A percentile compares a stretch with the other conserved stretches of the same genome.
Evolutionary conservation across 1,284 basidiomycete species (phyloP).

Genomic region (Peniophora sp.): DNA sequence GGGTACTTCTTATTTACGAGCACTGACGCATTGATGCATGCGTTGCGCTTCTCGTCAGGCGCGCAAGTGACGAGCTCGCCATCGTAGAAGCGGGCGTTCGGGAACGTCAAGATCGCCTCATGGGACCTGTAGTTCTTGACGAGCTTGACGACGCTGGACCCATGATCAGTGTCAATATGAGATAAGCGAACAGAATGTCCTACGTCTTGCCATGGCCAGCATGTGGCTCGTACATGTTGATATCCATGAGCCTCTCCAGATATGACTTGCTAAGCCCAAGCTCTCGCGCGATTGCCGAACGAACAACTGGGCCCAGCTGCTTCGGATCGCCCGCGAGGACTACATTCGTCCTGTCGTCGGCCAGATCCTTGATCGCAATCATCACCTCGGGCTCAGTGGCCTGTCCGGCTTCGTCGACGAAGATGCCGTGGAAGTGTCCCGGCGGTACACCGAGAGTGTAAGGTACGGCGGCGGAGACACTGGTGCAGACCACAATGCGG

Average conservation of each 20-base stretch:
- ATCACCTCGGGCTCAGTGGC: constrained; percentile 52
- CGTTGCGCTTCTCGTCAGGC: constrained; percentile 18
- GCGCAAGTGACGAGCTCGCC: constrained; percentile 42
- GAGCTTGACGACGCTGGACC: constrained; percentile 46
- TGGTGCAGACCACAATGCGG: constrained; percentile 53
- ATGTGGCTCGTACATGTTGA: constrained; percentile 30
- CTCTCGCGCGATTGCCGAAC: constrained; percentile 33
- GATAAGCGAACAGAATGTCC: no score
- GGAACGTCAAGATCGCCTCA: constrained; percentile 42
- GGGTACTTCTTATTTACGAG: constrained; percentile 44
- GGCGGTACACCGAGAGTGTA: constrained; percentile 46
- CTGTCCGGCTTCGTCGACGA: constrained; percentile 62
- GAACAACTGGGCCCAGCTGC: constrained; percentile 50
- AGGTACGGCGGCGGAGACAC: constrained; percentile 48
- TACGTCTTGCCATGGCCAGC: constrained; percentile 27
- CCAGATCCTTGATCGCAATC: constrained; percentile 42
- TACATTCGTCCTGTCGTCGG: constrained; percentile 31
- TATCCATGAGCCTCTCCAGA: constrained; percentile 39
- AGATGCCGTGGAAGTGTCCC: constrained; percentile 55
- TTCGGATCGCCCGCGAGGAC: constrained; percentile 51
- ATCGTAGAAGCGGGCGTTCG: constrained; percentile 49
- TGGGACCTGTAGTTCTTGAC: constrained; percentile 57
- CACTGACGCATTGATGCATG: constrained; percentile 12
- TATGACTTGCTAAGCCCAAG: constrained; percentile 43
- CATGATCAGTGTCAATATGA: no score